Conservation (phyloP, 495 filamentous ascomycete genomes). For the Letharia columbiana region DNA sequence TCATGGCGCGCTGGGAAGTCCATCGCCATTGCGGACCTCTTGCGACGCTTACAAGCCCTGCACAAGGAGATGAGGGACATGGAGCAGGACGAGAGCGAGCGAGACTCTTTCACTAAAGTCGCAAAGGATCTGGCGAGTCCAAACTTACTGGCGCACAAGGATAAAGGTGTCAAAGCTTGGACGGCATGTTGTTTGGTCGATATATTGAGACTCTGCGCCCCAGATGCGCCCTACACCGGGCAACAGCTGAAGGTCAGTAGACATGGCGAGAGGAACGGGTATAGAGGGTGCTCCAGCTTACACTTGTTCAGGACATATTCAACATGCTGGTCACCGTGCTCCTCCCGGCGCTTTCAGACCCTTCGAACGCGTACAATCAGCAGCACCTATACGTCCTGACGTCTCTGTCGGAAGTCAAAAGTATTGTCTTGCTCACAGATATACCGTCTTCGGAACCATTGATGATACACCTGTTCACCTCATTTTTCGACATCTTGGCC, state of each 20-base stretch:
- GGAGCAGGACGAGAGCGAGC: slow-evolving; percentile 80
- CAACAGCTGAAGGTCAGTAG: slow-evolving; percentile 75
- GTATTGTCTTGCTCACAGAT: slow-evolving; percentile 87
- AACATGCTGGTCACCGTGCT: slow-evolving; percentile 74
- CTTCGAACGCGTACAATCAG: slow-evolving; percentile 80
- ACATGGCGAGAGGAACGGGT: slow-evolving; percentile 5
- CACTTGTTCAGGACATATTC: slow-evolving; percentile 70
- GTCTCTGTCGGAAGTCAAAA: slow-evolving; percentile 87
- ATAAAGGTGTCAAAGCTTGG: slow-evolving; percentile 84
- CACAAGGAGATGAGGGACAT: slow-evolving; percentile 74
- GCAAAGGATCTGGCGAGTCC: slow-evolving; percentile 82
- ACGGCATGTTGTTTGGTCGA: slow-evolving; percentile 86
- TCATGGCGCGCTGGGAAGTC: slow-evolving; percentile 85
- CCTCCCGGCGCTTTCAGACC: slow-evolving; percentile 77
- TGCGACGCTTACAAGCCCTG: slow-evolving; percentile 70
- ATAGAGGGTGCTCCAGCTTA: slow-evolving; percentile 11
- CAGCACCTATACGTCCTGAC: slow-evolving; percentile 86
- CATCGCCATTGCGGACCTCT: slow-evolving; percentile 73
- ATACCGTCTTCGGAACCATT: slow-evolving; percentile 69
- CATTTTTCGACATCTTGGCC: slow-evolving; percentile 88
- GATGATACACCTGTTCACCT: slow-evolving; percentile 69
- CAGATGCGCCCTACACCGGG: slow-evolving; percentile 87
- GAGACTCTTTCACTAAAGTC: slow-evolving; percentile 69
- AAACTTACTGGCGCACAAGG: slow-evolving; percentile 80
- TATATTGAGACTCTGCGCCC: slow-evolving; percentile 86